These are phyloP conservation scores for Rhododendron henanense DNA, from an alignment of 148 eudicot genomes.

Conservation along the genomic window DNA sequence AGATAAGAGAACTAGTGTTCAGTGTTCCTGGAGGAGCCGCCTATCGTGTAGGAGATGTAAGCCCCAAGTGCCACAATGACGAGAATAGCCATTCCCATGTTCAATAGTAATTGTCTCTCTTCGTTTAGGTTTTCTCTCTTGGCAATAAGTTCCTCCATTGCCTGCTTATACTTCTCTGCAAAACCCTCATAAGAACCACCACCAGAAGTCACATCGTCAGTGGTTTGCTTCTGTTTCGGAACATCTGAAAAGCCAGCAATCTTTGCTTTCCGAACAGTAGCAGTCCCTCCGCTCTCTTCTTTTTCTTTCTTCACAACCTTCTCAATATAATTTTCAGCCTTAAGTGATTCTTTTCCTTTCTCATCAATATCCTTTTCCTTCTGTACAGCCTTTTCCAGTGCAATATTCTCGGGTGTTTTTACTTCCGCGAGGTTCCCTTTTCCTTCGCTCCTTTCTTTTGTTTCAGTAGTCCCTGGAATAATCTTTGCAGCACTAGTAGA, in stretches of 20 bases:
- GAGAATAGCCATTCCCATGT: constrained; percentile 54
- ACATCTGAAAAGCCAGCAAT: not conserved
- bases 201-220: not conserved
- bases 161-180: constrained; percentile 7
- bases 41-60: constrained; percentile 39
- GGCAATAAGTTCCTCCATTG: constrained; percentile 19
- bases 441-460: not conserved
- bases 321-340: not conserved
- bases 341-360: not conserved
- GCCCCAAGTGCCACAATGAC: constrained; percentile 56
- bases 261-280: not conserved
- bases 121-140: constrained; percentile 25
- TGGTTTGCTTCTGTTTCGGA: not conserved
- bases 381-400: too few relatives aligned
- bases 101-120: constrained; percentile 46
- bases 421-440: not conserved
- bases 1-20: not conserved
- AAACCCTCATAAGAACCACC: not conserved
- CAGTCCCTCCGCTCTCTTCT: not conserved
- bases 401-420: too few relatives aligned
- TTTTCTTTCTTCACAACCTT: not conserved
- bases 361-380: too few relatives aligned
- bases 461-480: not conserved
- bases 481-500: not conserved
- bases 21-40: constrained; percentile 8